phyloP scores from a whole-genome alignment of 192 early-diverging fungal genomes.

The Coemansia sp. region DNA sequence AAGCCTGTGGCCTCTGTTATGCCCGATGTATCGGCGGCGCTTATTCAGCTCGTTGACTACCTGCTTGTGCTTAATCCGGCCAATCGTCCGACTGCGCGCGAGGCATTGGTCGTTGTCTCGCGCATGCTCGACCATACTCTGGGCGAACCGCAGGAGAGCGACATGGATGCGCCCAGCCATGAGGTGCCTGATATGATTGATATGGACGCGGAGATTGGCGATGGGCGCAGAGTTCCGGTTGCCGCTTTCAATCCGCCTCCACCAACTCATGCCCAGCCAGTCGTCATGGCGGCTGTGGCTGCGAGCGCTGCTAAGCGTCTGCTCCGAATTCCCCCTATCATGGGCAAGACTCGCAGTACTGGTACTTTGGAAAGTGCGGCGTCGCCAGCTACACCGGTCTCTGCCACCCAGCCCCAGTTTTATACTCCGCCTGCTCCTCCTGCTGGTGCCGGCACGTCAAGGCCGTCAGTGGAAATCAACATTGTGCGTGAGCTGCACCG shows the following conservation, averaged over 20 bases:
- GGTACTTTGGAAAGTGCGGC: not conserved
- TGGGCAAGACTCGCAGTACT: conserved; percentile 4
- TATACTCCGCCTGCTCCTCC: not conserved
- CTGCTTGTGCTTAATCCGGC: conserved; percentile 79
- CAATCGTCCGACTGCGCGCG: conserved; percentile 67
- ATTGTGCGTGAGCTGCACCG: conserved; percentile 25
- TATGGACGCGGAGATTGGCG: not conserved
- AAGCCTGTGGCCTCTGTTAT: conserved; percentile 59
- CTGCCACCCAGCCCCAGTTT: not conserved
- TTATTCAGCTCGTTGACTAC: conserved; percentile 64
- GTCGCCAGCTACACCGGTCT: not conserved
- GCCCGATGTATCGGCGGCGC: conserved; percentile 55
- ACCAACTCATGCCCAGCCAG: not conserved
- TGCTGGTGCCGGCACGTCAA: not conserved
- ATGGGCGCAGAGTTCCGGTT: not conserved
- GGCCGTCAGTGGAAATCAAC: conserved; percentile 26
- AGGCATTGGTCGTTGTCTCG: conserved; percentile 60
- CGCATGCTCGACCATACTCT: conserved; percentile 36
- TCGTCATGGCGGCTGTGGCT: conserved; percentile 5
- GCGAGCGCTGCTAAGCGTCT: not conserved
- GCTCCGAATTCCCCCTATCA: not conserved
- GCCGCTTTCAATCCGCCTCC: not conserved
- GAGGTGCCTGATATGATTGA: not conserved
- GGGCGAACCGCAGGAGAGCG: conserved; percentile 20
- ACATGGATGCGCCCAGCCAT: conserved; percentile 9